A percentile compares a stretch with the other conserved stretches of the same genome.
These are phyloP conservation scores for Cytospora schulzeri DNA, from an alignment of 2,329 filamentous ascomycete genomes.

Conservation along the genomic window DNA sequence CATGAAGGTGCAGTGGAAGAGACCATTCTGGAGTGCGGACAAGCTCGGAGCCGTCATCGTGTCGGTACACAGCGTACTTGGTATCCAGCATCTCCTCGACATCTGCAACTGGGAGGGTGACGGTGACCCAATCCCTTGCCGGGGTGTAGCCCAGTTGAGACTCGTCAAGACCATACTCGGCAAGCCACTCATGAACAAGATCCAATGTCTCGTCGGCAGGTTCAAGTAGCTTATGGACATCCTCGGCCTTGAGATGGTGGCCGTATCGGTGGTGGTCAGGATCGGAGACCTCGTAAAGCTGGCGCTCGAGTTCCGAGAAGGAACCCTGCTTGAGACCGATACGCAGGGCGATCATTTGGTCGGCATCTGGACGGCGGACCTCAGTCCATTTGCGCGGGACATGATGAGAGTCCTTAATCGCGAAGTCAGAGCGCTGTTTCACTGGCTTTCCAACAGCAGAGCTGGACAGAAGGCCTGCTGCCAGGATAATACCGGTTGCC, in stretches of 20 bases:
- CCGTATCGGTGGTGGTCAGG: conserved; percentile 51
- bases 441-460: conserved; percentile 21
- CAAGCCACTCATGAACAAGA: conserved; percentile 58
- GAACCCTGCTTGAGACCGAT: conserved; percentile 61
- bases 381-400: conserved; percentile 54
- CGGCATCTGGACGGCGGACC: conserved; percentile 48
- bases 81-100: conserved; percentile 51
- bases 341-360: conserved; percentile 54
- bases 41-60: conserved; percentile 53
- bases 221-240: conserved; percentile 56
- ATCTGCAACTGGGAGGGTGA: conserved; percentile 48
- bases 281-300: conserved; percentile 50
- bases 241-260: conserved; percentile 50
- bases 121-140: conserved; percentile 51
- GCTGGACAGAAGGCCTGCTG: conserved; percentile 10
- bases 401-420: conserved; percentile 57
- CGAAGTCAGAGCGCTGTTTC: conserved; percentile 24
- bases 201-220: conserved; percentile 54
- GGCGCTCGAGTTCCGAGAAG: conserved; percentile 56
- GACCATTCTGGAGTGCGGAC: conserved; percentile 60
- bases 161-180: conserved; percentile 50
- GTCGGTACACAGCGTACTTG: conserved; percentile 48
- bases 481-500: conserved; percentile 17
- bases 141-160: conserved; percentile 38
- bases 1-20: conserved; percentile 45